Evolutionary conservation across 306 rosid genomes (phyloP).

Genomic region (Carpinus fangiana): DNA sequence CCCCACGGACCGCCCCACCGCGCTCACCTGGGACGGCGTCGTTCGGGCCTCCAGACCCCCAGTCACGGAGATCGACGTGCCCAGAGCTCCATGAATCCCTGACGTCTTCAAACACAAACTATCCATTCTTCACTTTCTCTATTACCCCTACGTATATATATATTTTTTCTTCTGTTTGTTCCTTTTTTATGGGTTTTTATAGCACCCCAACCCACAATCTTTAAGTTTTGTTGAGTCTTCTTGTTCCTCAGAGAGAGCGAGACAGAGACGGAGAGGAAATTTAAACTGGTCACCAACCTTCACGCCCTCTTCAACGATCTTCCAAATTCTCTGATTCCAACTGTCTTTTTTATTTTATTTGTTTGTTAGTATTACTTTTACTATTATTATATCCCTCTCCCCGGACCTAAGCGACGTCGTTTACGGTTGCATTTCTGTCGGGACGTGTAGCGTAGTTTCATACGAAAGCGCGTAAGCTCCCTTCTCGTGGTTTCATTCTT

Average conservation of each 20-base stretch:
- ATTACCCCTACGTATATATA: not conserved
- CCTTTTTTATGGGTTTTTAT: not conserved
- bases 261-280: not conserved
- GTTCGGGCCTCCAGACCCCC: conserved; percentile 61
- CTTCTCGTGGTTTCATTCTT: not conserved
- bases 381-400: not conserved
- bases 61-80: conserved; percentile 53
- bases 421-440: not conserved
- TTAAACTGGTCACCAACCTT: conserved; percentile 24
- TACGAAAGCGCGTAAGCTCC: conserved; percentile 35
- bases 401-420: not conserved
- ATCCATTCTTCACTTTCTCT: conserved; percentile 47
- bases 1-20: conserved; percentile 30
- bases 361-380: not conserved
- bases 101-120: conserved; percentile 51
- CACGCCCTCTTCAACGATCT: not conserved
- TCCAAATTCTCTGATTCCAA: not conserved
- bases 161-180: not conserved
- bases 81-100: conserved; percentile 48
- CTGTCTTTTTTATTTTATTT: not conserved
- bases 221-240: conserved; percentile 1
- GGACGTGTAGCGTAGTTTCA: not conserved
- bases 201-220: not conserved
- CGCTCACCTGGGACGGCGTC: conserved; percentile 46
- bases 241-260: not conserved